Evolutionary conservation across 495 filamentous ascomycete genomes (phyloP).

Genomic region (Viridothelium virens): DNA sequence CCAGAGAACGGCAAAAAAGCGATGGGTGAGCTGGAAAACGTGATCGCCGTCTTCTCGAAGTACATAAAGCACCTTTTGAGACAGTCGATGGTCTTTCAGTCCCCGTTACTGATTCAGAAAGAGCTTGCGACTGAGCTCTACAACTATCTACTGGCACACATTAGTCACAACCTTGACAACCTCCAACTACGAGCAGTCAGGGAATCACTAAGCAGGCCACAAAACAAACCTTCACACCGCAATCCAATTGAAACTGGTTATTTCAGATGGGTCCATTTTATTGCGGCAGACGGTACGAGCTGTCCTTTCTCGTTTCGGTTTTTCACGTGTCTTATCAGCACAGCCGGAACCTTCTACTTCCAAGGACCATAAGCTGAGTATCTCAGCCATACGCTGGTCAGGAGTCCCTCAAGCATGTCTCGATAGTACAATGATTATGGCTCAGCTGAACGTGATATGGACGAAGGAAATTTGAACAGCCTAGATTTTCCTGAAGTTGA

Average conservation of each 20-base stretch:
- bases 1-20: not conserved
- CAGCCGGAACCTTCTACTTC: not conserved
- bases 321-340: not conserved
- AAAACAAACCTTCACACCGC: not conserved
- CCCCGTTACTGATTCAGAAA: not conserved
- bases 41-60: not conserved
- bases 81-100: not conserved
- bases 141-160: not conserved
- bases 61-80: not conserved
- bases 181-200: not conserved
- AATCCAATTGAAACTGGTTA: not conserved
- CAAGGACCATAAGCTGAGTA: not conserved
- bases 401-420: not conserved
- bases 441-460: not conserved
- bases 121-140: not conserved
- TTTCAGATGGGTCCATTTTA: not conserved
- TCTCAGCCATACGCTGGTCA: not conserved
- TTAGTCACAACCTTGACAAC: not conserved
- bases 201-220: not conserved
- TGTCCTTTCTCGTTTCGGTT: not conserved
- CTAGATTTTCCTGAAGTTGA: not conserved
- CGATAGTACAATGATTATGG: not conserved
- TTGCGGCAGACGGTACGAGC: not conserved
- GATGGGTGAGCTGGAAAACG: not conserved
- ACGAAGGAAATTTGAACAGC: not conserved